These are phyloP conservation scores for Cucurbita moschata DNA, from an alignment of 306 rosid species.

Conservation along the genomic window DNA sequence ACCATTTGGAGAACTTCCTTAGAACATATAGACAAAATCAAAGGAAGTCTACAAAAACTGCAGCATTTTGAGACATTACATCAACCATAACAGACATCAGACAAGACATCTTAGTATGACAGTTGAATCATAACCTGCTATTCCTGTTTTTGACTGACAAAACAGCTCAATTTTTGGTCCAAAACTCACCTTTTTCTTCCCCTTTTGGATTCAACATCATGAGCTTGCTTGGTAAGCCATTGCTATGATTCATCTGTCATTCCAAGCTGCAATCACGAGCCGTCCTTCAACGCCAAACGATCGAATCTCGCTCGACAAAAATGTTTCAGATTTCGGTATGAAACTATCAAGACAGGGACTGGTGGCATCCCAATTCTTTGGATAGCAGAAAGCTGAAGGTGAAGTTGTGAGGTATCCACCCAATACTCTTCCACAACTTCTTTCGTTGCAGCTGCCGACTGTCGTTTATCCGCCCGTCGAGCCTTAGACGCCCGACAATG, in stretches of 20 bases:
- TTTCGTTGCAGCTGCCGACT: slow-evolving; percentile 37
- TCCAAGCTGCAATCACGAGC: slow-evolving; percentile 7
- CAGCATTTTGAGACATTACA: not conserved
- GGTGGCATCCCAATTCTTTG: slow-evolving; percentile 59
- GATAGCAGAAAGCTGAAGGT: slow-evolving; percentile 58
- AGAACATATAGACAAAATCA: not conserved
- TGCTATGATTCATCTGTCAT: slow-evolving; percentile 23
- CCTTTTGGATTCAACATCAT: not conserved
- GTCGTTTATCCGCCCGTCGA: slow-evolving; percentile 30
- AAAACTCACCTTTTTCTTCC: not conserved
- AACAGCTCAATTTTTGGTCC: not conserved
- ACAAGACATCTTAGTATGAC: slow-evolving; percentile 10
- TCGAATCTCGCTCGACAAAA: not conserved
- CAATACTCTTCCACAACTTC: slow-evolving; percentile 46
- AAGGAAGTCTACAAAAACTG: not conserved
- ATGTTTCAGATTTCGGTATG: not conserved
- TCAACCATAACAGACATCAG: not conserved
- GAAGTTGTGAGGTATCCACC: slow-evolving; percentile 64
- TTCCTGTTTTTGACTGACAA: not conserved
- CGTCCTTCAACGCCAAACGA: not conserved
- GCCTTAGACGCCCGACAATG: slow-evolving; percentile 36
- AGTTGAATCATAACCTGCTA: slow-evolving; percentile 15
- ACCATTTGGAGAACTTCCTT: not conserved
- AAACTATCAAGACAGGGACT: slow-evolving; percentile 12
- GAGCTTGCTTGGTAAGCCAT: not conserved